Evolutionary conservation across 345 rosid species (phyloP).

Genomic region (Eucalyptus cloeziana): DNA sequence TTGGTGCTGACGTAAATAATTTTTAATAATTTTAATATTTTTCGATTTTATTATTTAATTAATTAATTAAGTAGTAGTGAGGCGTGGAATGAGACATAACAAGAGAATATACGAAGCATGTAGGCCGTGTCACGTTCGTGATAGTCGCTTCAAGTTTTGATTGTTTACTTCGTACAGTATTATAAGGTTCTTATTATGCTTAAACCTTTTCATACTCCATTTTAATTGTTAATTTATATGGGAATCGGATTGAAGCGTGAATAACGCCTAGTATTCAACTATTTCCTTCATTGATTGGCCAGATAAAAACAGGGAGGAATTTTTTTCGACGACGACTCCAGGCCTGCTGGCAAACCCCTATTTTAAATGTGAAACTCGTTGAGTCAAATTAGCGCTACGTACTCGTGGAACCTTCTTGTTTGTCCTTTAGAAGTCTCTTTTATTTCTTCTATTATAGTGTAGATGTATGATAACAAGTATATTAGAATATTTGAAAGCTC

Average conservation of each 20-base stretch:
- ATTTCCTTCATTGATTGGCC: neutral
- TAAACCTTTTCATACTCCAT: neutral
- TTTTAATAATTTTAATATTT: too few species aligned
- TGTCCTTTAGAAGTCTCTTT: neutral
- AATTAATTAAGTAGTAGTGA: neutral
- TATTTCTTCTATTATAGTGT: neutral
- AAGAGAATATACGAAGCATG: neutral
- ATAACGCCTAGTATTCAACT: neutral
- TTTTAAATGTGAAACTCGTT: neutral
- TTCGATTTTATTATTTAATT: neutral
- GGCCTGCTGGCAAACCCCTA: neutral
- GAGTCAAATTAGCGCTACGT: neutral
- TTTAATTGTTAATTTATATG: neutral
- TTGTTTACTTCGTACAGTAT: neutral
- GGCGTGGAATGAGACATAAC: neutral
- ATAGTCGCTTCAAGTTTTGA: neutral
- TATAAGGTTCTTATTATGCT: neutral
- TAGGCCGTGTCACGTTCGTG: neutral
- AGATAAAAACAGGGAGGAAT: neutral
- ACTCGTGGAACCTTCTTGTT: neutral
- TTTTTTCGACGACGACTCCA: neutral
- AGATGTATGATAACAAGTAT: too few species aligned
- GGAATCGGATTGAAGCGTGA: neutral
- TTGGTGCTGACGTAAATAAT: rapidly evolving
- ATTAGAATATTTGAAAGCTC: neutral